These are phyloP conservation scores for Fusarium poae DNA, from an alignment of 2,329 filamentous ascomycete genomes.

Conservation along the genomic window DNA sequence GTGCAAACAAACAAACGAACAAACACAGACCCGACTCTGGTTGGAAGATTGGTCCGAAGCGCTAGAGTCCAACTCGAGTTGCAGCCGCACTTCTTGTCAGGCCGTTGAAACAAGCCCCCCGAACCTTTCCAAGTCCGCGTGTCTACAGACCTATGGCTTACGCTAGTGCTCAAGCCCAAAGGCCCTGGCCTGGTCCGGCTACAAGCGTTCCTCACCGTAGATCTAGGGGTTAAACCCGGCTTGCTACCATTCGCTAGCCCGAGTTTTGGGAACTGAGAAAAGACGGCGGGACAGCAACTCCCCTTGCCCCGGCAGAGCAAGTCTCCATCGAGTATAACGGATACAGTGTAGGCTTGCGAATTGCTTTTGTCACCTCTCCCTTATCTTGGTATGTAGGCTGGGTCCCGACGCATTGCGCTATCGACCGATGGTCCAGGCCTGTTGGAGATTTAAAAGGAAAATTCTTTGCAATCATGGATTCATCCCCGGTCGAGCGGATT, in stretches of 20 bases:
- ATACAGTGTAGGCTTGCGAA: conserved; percentile 28
- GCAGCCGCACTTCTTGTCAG: conserved; percentile 35
- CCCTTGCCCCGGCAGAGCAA: conserved; percentile 40
- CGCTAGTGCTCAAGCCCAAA: conserved; percentile 28
- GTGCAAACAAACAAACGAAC: conserved; percentile 1
- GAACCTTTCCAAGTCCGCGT: conserved; percentile 13
- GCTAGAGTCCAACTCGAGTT: conserved; percentile 30
- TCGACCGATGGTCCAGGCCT: conserved; percentile 28
- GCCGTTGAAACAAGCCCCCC: conserved; percentile 42
- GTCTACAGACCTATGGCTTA: conserved; percentile 24
- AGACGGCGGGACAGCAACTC: conserved; percentile 33
- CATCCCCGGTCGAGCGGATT: conserved; percentile 14
- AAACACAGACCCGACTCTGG: conserved; percentile 4
- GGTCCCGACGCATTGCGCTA: conserved; percentile 22
- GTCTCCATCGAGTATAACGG: conserved; percentile 29
- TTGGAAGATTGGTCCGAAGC: conserved; percentile 19
- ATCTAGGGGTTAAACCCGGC: conserved; percentile 43
- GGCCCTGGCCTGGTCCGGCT: conserved; percentile 43
- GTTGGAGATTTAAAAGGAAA: conserved; percentile 20
- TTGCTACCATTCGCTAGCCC: conserved; percentile 42
- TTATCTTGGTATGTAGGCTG: conserved; percentile 25
- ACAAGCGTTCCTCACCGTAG: conserved; percentile 41
- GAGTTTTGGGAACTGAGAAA: conserved; percentile 42
- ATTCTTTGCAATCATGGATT: conserved; percentile 30
- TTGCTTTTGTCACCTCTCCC: conserved; percentile 36